Evolutionary conservation across 1,139 yeast species (phyloP), one percentile per base, ranked within the genome.

Genomic region (Casaregolazyma suthepensis): DNA sequence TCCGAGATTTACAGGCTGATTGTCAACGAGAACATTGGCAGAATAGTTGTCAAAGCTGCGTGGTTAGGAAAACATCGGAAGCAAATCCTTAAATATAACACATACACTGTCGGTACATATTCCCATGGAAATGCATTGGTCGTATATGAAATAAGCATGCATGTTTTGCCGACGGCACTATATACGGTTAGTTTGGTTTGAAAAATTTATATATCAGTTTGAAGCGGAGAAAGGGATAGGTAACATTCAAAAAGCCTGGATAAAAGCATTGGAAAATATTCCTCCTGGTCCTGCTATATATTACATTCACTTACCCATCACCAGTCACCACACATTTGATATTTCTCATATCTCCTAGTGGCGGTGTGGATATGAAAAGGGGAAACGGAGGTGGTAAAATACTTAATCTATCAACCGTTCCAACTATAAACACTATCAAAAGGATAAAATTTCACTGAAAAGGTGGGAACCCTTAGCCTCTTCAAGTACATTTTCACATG

Each of bases 271-370:
- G 10, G 10, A 26, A 5, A 26, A 2, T 7, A 5, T 9, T 26
- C 31, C 17, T 17, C 4, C 13, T 35, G 17, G 5, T 15, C 13
- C 12, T 10, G 9, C n/a, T n/a, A n/a, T n/a, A n/a, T n/a, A 18
- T 18, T 20, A 9, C 17, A 40, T 15, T 35, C 5, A 68, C 75
- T 38, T 59, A 74, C 77, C 94, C 97, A 68, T 91, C 98, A 61
- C 98, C 98, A 45, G 91, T 94, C 52, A 91, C 96, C 44, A 91
- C 97, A 63, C 96, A 89, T 71, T 91, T 91, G 68, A 91, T 88
- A 59, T 96, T 85, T 76, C 93, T 85, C 96, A 89, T 86, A 15
- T 18, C 43, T 9, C 20, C n/a, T 26, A 22, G 43, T 23, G 48
- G 48, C 9, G 43, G n/a, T 19, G 52, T 22, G 42, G 42, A 26